These are phyloP conservation scores for Colletotrichum echinochloae DNA, from an alignment of 2,329 filamentous ascomycete species.

Conservation along the genomic window DNA sequence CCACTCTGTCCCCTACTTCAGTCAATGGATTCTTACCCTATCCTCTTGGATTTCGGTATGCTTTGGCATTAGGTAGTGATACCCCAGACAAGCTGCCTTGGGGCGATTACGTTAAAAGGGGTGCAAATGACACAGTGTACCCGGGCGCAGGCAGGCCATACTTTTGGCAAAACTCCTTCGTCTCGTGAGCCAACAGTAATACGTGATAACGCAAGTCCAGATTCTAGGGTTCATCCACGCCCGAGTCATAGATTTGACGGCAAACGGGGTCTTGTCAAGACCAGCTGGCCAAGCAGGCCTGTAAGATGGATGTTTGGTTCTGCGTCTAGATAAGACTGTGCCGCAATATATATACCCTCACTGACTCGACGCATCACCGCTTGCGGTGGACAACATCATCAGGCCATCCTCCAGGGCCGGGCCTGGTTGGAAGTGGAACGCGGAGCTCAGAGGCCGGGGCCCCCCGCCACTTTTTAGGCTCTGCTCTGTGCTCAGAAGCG, in stretches of 20 bases:
- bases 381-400: constrained; percentile 1
- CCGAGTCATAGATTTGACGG: background rate
- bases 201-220: background rate
- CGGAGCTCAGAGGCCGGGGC: background rate
- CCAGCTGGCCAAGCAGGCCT: background rate
- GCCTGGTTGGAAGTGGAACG: background rate
- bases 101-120: background rate
- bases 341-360: background rate
- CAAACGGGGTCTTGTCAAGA: background rate
- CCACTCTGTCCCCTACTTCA: background rate
- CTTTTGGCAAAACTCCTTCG: background rate
- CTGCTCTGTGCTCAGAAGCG: background rate
- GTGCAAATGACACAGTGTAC: background rate
- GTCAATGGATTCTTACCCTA: too few species aligned
- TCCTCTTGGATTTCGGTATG: background rate
- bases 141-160: background rate
- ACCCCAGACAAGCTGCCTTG: background rate
- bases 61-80: background rate
- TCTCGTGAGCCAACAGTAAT: background rate
- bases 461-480: background rate
- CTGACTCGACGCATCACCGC: background rate
- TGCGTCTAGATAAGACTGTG: background rate
- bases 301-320: background rate
- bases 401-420: background rate
- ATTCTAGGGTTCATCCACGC: background rate